Base-by-base conservation (phyloP, 148 eudicot species). In the Rhododendron henanense region DNA sequence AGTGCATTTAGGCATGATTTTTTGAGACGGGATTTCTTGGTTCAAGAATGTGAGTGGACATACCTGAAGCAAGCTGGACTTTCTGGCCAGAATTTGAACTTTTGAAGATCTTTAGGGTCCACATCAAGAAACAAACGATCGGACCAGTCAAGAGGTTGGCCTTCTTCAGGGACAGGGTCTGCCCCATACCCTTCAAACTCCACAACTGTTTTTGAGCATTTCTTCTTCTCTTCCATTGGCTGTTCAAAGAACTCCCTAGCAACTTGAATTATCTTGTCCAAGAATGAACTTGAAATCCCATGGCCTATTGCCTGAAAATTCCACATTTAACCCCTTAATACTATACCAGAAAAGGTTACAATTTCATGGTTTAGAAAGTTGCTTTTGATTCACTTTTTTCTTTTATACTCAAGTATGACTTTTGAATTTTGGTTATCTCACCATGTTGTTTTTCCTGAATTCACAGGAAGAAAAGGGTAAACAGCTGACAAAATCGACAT, bases 171-270 rank as follows among this genome's bases (percentile, higher is more conserved):
- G n/a, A 84, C 79, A 47, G 94, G 90, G 71, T 92, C 93, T 14
- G 87, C 90, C 19, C 94, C 94, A 85, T 92, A 92, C 8, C 94
- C 93, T 85, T 90, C 87, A 39, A 89, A 86, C 2, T 89, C 91
- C 11, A 18, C 67, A 55, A 90, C 89, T 25, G 47, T 33, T 84
- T 90, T 90, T 19, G 89, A 86, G 44, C 85, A 78, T 48, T 88
- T 92, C 1, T 85, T 74, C 91, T 89, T 92, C 85, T 92, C 93
- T 81, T 90, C 91, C 90, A 88, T 87, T 21, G 94, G 91, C 67
- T 75, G 92, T 25, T 80, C 41, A 23, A 92, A 92, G 86, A 92
- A 92, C 63, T 87, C 90, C 50, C 90, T 86, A 1, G 84, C 53
- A 0, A 92, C 91, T 76, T 75, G 21, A 2, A 59, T 88, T 55